These are phyloP conservation scores for Magnaporthales sp. DNA, from an alignment of 2,329 filamentous ascomycete species.

Conservation along the genomic window DNA sequence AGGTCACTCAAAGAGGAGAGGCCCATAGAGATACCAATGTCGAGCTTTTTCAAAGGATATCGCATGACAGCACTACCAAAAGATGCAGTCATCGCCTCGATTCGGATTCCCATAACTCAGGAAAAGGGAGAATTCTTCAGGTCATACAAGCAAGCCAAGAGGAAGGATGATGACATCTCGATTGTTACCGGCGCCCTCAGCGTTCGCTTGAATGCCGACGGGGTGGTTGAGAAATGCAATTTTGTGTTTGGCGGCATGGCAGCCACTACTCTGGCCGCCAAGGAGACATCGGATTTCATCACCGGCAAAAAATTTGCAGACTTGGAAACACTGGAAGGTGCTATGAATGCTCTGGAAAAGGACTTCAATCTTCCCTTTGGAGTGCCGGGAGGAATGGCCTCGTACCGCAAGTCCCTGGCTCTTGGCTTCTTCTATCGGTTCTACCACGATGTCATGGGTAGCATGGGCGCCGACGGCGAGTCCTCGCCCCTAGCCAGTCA, in stretches of 20 bases:
- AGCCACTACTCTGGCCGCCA: conserved; percentile 79
- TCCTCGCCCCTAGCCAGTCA: conserved; percentile 16
- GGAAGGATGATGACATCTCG: conserved; percentile 97
- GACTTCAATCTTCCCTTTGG: conserved; percentile 87
- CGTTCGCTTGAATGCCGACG: conserved; percentile 56
- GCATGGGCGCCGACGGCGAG: conserved; percentile 34
- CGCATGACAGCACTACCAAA: conserved; percentile 71
- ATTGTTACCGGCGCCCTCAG: conserved; percentile 87
- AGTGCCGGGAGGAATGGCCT: conserved; percentile 95
- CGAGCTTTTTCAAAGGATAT: conserved; percentile 87
- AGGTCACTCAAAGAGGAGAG: conserved; percentile 53
- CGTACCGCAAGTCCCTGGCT: conserved; percentile 83
- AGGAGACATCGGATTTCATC: conserved; percentile 65
- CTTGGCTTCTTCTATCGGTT: conserved; percentile 96
- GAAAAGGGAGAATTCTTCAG: conserved; percentile 75
- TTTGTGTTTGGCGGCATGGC: conserved; percentile 96
- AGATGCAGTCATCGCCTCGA: conserved; percentile 76
- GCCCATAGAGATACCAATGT: conserved; percentile 83
- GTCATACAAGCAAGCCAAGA: conserved; percentile 92
- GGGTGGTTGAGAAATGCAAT: conserved; percentile 64
- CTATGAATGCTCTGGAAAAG: conserved; percentile 79
- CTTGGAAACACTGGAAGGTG: conserved; percentile 74
- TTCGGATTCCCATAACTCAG: conserved; percentile 72
- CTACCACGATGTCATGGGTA: conserved; percentile 76
- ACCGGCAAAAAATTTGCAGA: conserved; percentile 73